A percentile compares a stretch with the other conserved stretches of the same genome.
Conservation (phyloP, 345 rosid species). For the Rhizophora mangle region DNA sequence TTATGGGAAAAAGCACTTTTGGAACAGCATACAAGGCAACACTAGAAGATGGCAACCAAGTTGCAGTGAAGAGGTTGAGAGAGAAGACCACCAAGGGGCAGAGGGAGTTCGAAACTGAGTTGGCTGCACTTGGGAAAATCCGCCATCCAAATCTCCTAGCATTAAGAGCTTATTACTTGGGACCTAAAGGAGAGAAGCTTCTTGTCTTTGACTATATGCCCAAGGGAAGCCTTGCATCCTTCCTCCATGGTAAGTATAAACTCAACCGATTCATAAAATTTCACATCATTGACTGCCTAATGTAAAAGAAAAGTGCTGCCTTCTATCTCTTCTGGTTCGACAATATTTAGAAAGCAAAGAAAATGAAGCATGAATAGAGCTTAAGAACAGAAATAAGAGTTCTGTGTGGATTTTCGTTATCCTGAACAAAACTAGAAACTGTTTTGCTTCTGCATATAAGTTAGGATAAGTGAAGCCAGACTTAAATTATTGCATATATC, state of each 20-base stretch:
- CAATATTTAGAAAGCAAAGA: no score
- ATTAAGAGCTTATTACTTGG: slow-evolving; percentile 81
- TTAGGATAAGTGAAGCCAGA: no score
- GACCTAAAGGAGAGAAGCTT: slow-evolving; percentile 98
- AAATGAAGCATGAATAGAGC: no score
- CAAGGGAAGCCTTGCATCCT: slow-evolving; percentile 84
- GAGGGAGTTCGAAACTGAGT: slow-evolving; percentile 79
- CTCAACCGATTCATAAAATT: not conserved
- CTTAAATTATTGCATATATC: no score
- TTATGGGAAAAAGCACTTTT: slow-evolving; percentile 91
- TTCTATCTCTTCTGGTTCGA: not conserved
- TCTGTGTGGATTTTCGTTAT: no score
- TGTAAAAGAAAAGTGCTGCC: no score
- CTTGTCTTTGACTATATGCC: slow-evolving; percentile 92
- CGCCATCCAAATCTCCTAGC: slow-evolving; percentile 77
- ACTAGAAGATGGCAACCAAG: slow-evolving; percentile 76
- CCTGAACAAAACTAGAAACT: no score
- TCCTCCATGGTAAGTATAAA: slow-evolving; percentile 69
- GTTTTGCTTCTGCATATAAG: no score
- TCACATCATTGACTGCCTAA: not conserved
- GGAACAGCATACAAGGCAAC: slow-evolving; percentile 98
- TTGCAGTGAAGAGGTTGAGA: slow-evolving; percentile 82
- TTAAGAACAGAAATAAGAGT: no score
- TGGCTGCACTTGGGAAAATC: slow-evolving; percentile 71
- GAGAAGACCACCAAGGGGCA: slow-evolving; percentile 91